Base-by-base conservation (phyloP, 2,329 filamentous ascomycete genomes). In the Aspergillus costaricaensis region DNA sequence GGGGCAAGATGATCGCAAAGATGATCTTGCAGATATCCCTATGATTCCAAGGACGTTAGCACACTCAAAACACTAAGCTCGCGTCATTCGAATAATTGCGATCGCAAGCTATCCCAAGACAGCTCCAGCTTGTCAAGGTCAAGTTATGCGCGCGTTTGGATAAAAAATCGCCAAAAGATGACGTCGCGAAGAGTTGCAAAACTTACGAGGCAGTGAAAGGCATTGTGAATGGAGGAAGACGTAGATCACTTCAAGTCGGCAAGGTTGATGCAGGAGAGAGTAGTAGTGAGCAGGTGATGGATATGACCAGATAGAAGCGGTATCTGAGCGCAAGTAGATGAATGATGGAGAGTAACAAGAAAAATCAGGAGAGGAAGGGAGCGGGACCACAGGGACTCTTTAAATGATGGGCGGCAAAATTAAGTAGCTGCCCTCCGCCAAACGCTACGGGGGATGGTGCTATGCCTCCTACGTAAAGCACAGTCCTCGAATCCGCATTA, bases 1-100 rank as follows among this genome's bases (percentile, higher is more conserved):
- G 92, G 59, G 92, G 92, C 67, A 96, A 87, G 81, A 96, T 82
- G 83, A 96, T 83, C 83, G 92, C 92, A 81, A 96, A 85, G 80
- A 96, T 85, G 83, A 91, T 89, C 82, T 91, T 91, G 86, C 87
- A 88, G 80, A 91, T 87, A 76, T 91, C 88, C 76, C 88, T 90
- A 70, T 38, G 43, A 10, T 32, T 15, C 8, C 30, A 23, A 49
- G 41, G 57, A n/a, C 43, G 61, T 65, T 38, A 64, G 53, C 51
- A 4, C 12, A 14, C n/a, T n/a, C 27, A 17, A 48, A 38, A 12
- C 44, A n/a, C 41, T 25, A 23, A 36, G 21, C 19, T 23, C 15
- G 41, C 47, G n/a, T 15, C 21, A 19, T 8, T 23, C 5, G 7
- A 2, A 36, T 27, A 2, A 55, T 41, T 47, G 27, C 8, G 47